A percentile compares a stretch with the other conserved stretches of the same genome.
Evolutionary conservation across 768 basidiomycete species (phyloP).

Genomic region (Leucosporidium creatinivorum): DNA sequence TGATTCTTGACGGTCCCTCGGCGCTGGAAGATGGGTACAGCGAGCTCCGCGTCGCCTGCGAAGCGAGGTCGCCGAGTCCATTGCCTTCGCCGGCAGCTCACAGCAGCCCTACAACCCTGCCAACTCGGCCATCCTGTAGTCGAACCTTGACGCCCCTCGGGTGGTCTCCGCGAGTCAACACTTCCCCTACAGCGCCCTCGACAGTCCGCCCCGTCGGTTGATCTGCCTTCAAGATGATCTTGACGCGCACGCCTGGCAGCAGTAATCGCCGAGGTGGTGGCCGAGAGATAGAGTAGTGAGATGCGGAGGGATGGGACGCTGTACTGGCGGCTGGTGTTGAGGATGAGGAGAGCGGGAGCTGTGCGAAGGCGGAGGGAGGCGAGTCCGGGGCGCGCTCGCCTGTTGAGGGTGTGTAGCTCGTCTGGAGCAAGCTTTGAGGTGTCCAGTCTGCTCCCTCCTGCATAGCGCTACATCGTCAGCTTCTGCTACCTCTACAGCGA

Average conservation of each 20-base stretch:
- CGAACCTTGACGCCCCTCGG: slow-evolving; percentile 30
- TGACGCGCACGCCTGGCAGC: slow-evolving; percentile 1
- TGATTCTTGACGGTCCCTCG: too few species aligned
- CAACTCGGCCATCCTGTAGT: slow-evolving; percentile 20
- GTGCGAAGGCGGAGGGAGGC: background rate
- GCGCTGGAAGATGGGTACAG: too few species aligned
- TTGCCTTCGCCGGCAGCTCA: background rate
- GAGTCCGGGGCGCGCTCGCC: background rate
- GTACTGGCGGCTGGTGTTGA: background rate
- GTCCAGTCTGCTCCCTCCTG: slow-evolving; percentile 29
- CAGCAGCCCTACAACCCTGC: slow-evolving; percentile 17
- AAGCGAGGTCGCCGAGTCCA: background rate
- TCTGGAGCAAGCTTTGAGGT: slow-evolving; percentile 2
- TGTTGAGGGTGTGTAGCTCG: background rate
- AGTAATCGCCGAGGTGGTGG: slow-evolving; percentile 7
- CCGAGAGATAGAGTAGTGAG: background rate
- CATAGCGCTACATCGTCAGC: background rate
- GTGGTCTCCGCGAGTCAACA: slow-evolving; percentile 26
- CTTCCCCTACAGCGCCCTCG: slow-evolving; percentile 17
- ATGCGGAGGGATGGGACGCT: background rate
- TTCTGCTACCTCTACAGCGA: background rate
- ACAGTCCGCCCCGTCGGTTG: slow-evolving; percentile 24
- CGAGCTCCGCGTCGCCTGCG: background rate
- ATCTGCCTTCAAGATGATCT: slow-evolving; percentile 26
- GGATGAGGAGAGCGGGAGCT: background rate